Evolutionary conservation across 2,329 filamentous ascomycete genomes (phyloP), one percentile per base, ranked within the genome.

Genomic region (Orbilia oligospora): DNA sequence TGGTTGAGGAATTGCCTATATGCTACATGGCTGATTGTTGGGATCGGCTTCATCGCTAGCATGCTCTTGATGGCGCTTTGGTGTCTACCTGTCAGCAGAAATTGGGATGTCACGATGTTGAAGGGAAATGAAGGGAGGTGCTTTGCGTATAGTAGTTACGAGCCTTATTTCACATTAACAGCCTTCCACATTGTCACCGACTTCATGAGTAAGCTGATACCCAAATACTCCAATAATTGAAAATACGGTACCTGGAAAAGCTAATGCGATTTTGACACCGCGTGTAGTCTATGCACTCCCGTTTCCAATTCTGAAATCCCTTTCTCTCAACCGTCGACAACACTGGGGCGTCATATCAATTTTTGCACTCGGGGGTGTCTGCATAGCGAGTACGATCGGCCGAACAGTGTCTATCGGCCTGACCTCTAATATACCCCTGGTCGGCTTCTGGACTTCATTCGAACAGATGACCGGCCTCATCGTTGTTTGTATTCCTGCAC

Each of bases 331-430:
- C 49, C 67, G 67, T 16, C 58, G 73, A 1, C 73, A 77, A 24
- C 73, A 77, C 27, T 77, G 58, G 73, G 73, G 73, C 14, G 73
- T 77, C n/a, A 71, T 77, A 14, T 77, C 73, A 0, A 71, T 79
- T 24, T 79, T 79, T 20, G 70, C 69, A 1, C 76, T 79, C 22
- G 76, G 76, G 16, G 76, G 76, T 8, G 53, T 79, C 6, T 79
- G 76, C 20, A 79, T 79, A 22, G 69, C 64, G 12, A 65, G 68
- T 24, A 79, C 76, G 8, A 73, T 79, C 18, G 76, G 68, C n/a
- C 51, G 76, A 48, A 79, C 76, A 18, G 48, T 79, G 1, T 66
- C 69, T 3, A 72, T 79, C 33, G 76, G 76, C 6, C 41, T 73
- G 6, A 46, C 49, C 20, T 69, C 76, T 3, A 72, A 73, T 18